Conservation (phyloP, 1,139 yeast genomes). For the Petasospora rhodanensis region DNA sequence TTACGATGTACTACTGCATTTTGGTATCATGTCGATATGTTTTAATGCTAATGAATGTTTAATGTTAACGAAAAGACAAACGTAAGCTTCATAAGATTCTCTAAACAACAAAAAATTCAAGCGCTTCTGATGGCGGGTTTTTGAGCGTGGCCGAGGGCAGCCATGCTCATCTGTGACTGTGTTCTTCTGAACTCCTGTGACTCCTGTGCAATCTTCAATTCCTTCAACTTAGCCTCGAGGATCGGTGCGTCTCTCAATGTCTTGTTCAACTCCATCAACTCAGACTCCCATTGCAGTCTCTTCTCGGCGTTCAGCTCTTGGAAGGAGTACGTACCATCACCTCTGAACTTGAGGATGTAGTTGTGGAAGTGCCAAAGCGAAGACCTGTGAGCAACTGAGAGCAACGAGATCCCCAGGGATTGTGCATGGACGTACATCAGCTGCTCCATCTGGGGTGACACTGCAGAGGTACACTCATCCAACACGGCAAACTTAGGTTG, state of each 20-base stretch:
- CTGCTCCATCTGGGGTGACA: constrained; percentile 86
- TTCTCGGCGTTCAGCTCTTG: constrained; percentile 65
- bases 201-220: constrained; percentile 45
- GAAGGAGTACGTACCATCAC: constrained; percentile 72
- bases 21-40: too few species aligned
- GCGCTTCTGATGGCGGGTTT: too few species aligned
- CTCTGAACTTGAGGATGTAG: constrained; percentile 76
- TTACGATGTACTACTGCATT: too few species aligned
- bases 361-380: constrained; percentile 93
- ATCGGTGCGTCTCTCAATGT: constrained; percentile 58
- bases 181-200: constrained; percentile 26
- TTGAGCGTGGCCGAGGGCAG: too few species aligned
- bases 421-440: constrained; percentile 86
- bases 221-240: constrained; percentile 59
- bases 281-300: constrained; percentile 68
- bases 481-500: constrained; percentile 88
- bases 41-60: too few species aligned
- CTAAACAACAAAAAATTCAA: too few species aligned
- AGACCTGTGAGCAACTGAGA: constrained; percentile 90
- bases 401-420: constrained; percentile 69
- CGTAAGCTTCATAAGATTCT: too few species aligned
- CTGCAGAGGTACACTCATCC: constrained; percentile 95
- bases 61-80: too few species aligned
- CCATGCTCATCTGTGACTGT: constrained; percentile 24
- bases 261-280: constrained; percentile 60